Percentiles rank a stretch among this genome's conserved stretches.
Evolutionary conservation across 257 asterid genomes (phyloP).

Genomic region (Linderniella brevidens): DNA sequence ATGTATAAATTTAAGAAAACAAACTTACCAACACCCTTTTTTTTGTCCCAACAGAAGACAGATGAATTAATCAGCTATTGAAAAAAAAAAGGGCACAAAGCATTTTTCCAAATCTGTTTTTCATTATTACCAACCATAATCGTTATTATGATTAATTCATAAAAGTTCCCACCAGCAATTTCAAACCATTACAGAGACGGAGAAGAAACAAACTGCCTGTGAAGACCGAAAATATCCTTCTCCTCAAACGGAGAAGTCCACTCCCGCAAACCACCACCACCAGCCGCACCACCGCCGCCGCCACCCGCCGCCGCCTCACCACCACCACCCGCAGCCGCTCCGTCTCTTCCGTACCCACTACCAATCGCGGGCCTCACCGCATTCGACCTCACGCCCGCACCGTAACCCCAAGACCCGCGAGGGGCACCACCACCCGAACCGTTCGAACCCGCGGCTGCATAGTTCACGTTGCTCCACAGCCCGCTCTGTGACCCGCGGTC

Average conservation of each 20-base stretch:
- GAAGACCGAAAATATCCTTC: slow-evolving; percentile 68
- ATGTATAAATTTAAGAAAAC: too few species aligned
- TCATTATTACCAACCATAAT: too few species aligned
- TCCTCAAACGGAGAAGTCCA: slow-evolving; percentile 96
- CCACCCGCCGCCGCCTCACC: slow-evolving; percentile 33
- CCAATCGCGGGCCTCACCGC: slow-evolving; percentile 34
- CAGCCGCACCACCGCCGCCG: slow-evolving; percentile 27
- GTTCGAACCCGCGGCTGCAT: slow-evolving; percentile 11
- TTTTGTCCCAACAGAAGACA: too few species aligned
- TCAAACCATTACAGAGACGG: slow-evolving; percentile 39
- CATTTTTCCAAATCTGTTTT: too few species aligned
- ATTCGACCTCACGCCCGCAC: slow-evolving; percentile 23
- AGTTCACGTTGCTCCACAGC: slow-evolving; percentile 28
- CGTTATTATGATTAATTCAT: too few species aligned
- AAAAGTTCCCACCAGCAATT: too few species aligned
- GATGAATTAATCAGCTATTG: too few species aligned
- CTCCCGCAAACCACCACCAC: slow-evolving; percentile 41
- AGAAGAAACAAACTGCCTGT: slow-evolving; percentile 88
- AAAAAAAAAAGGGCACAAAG: too few species aligned
- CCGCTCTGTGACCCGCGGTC: slow-evolving; percentile 26
- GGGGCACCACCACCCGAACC: slow-evolving; percentile 18
- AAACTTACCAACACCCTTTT: too few species aligned
- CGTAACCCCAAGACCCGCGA: slow-evolving; percentile 37
- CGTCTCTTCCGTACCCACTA: slow-evolving; percentile 3
- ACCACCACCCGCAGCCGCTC: slow-evolving; percentile 21